Evolutionary conservation across 768 basidiomycete species (phyloP).

Genomic region (Termitomyces bulborhizus): DNA sequence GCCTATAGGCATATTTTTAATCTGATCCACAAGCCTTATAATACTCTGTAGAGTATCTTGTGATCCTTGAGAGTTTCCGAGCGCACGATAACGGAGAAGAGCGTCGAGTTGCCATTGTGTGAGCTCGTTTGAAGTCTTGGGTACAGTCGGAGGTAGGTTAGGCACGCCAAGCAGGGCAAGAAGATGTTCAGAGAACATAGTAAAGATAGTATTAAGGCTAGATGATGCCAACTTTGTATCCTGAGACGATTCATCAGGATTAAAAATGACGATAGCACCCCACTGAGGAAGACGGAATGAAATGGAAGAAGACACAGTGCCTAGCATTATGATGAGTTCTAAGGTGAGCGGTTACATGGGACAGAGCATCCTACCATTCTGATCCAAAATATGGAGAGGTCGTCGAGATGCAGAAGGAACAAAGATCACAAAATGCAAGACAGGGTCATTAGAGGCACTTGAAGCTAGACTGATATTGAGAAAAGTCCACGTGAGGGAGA

Average conservation of each 20-base stretch:
- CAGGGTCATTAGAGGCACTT: conserved; percentile 87
- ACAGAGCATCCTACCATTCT: conserved; percentile 33
- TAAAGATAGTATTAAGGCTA: conserved; percentile 49
- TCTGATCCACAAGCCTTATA: conserved; percentile 75
- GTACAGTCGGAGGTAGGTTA: conserved; percentile 43
- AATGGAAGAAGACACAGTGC: conserved; percentile 38
- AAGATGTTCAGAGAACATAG: conserved; percentile 66
- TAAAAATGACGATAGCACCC: conserved; percentile 82
- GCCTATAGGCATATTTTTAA: conserved; percentile 89
- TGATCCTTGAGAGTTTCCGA: conserved; percentile 62
- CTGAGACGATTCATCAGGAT: conserved; percentile 34
- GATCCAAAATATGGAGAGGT: conserved; percentile 63
- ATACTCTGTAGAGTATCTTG: conserved; percentile 80
- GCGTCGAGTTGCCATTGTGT: conserved; percentile 81
- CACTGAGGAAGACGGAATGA: conserved; percentile 92
- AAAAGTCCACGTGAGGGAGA: not conserved
- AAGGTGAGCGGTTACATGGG: not conserved
- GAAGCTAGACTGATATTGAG: conserved; percentile 52
- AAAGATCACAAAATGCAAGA: conserved; percentile 88
- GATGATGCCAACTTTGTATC: conserved; percentile 31
- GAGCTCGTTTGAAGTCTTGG: conserved; percentile 21
- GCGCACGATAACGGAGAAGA: conserved; percentile 60
- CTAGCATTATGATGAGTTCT: conserved; percentile 27
- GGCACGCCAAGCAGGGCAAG: conserved; percentile 80
- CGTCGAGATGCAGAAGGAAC: conserved; percentile 65